Percentiles rank a stretch among this genome's conserved stretches.
Evolutionary conservation across 148 eudicot genomes (phyloP).

Genomic region (Polygonum maritimum): DNA sequence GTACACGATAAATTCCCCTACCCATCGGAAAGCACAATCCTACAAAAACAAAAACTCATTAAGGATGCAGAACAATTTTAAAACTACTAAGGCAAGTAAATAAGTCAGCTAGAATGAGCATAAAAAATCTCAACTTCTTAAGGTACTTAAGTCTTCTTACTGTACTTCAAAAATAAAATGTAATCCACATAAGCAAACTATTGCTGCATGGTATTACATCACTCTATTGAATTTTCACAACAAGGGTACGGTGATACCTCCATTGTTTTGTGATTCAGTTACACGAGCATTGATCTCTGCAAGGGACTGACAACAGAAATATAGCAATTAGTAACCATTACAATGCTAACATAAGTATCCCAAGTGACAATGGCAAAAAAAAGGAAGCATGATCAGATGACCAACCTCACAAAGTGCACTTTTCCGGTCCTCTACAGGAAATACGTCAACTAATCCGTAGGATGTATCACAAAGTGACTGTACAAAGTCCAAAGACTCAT

Average conservation of each 20-base stretch:
- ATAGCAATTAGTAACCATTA: not conserved
- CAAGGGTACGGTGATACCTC: constrained; percentile 47
- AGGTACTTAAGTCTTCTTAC: not conserved
- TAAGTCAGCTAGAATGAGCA: not conserved
- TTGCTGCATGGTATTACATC: not conserved
- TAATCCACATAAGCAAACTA: not conserved
- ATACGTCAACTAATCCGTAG: constrained; percentile 88
- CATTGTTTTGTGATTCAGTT: constrained; percentile 66
- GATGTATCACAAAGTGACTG: constrained; percentile 91
- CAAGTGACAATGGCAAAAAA: not conserved
- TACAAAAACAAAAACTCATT: constrained; percentile 17
- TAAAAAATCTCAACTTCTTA: not conserved
- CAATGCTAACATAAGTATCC: not conserved
- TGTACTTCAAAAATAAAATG: not conserved
- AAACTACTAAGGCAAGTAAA: not conserved
- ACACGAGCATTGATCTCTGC: constrained; percentile 75
- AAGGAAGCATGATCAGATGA: constrained; percentile 6
- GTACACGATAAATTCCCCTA: constrained; percentile 80
- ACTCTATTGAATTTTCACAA: not conserved
- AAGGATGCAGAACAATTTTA: not conserved
- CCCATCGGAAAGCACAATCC: constrained; percentile 97
- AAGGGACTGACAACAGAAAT: constrained; percentile 65
- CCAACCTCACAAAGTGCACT: constrained; percentile 88
- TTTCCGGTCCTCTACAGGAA: constrained; percentile 93
- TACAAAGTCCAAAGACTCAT: constrained; percentile 90